Conservation (phyloP, 1,284 basidiomycete species). For the Caloboletus firmus region DNA sequence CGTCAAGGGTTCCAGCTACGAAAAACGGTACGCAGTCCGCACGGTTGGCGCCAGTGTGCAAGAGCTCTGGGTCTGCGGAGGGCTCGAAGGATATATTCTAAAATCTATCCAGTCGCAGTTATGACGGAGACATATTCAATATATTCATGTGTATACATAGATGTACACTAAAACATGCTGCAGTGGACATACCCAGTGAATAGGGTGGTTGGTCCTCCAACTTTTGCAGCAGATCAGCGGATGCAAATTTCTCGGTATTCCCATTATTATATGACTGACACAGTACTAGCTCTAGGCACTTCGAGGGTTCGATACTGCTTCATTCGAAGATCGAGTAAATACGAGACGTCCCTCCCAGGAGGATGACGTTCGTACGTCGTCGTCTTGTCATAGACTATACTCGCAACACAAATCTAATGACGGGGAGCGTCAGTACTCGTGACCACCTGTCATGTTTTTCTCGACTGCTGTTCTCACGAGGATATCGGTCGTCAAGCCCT, state of each 20-base stretch:
- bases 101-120: conserved; percentile 57
- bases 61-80: conserved; percentile 85
- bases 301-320: conserved; percentile 23
- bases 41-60: conserved; percentile 89
- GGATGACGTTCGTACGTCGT: conserved; percentile 55
- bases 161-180: not conserved
- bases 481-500: conserved; percentile 82
- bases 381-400: conserved; percentile 51
- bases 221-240: not conserved
- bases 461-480: conserved; percentile 47
- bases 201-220: too few species aligned
- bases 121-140: conserved; percentile 13
- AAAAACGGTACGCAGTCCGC: conserved; percentile 65
- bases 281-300: conserved; percentile 3
- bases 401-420: conserved; percentile 56
- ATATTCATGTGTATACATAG: not conserved
- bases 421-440: not conserved
- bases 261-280: conserved; percentile 3
- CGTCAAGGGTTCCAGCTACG: conserved; percentile 42
- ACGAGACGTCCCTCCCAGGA: conserved; percentile 24
- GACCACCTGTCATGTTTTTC: not conserved
- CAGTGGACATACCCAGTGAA: not conserved
- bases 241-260: not conserved
- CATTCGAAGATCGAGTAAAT: conserved; percentile 27
- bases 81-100: conserved; percentile 76